Conservation (phyloP, 345 rosid species). For the Lepidium aucheri region DNA sequence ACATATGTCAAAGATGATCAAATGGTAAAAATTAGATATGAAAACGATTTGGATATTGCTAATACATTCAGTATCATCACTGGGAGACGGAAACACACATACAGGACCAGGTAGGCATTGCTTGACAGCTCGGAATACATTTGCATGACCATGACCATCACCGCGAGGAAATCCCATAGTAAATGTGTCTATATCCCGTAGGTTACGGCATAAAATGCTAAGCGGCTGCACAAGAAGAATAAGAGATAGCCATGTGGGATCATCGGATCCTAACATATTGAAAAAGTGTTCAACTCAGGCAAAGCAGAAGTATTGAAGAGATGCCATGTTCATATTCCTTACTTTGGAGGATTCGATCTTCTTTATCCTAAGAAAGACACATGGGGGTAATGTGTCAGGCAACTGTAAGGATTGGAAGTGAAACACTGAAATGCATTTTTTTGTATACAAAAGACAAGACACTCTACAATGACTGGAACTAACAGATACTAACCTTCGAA, state of each 20-base stretch:
- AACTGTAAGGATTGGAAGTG: background rate
- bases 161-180: constrained; percentile 84
- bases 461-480: background rate
- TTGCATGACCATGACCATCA: constrained; percentile 79
- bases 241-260: background rate
- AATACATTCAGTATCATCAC: background rate
- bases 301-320: background rate
- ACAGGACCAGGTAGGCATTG: constrained; percentile 95
- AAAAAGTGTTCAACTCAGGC: too few relatives aligned
- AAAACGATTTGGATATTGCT: background rate
- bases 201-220: constrained; percentile 79
- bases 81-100: background rate
- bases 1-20: background rate
- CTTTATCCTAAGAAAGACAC: constrained; percentile 60
- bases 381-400: background rate
- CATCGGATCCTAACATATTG: too few relatives aligned
- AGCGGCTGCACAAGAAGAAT: constrained; percentile 56
- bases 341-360: constrained; percentile 77
- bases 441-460: background rate
- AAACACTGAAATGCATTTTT: background rate
- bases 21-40: background rate
- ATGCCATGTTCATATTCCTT: constrained; percentile 3
- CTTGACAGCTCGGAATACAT: constrained; percentile 82
- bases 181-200: constrained; percentile 72
- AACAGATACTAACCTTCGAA: constrained; percentile 49